Evolutionary conservation across 2,329 filamentous ascomycete species (phyloP).

Genomic region (Aureobasidium mangrovei): DNA sequence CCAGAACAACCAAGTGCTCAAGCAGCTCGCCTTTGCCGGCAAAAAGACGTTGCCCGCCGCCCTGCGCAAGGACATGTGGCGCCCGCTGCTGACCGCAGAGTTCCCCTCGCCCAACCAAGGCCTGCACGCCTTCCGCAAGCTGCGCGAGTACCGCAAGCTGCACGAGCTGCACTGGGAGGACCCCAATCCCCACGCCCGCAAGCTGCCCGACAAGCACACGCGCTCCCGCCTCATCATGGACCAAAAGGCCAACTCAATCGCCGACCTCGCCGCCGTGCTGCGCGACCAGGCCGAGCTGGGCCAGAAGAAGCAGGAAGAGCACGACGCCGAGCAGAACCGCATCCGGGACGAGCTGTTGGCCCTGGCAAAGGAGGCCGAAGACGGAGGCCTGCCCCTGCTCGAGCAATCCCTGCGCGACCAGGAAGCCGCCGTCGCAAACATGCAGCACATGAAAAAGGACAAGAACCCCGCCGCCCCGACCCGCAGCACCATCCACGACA

Average conservation of each 20-base stretch:
- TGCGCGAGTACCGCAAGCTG: constrained; percentile 52
- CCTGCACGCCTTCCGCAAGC: constrained; percentile 46
- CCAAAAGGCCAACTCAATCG: constrained; percentile 54
- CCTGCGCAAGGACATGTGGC: constrained; percentile 56
- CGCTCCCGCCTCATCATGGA: constrained; percentile 48
- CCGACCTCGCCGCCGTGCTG: constrained; percentile 51
- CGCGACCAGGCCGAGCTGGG: constrained; percentile 37
- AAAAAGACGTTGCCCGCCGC: constrained; percentile 52
- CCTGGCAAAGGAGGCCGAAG: constrained; percentile 12
- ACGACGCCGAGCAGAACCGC: constrained; percentile 3
- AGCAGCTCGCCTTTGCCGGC: constrained; percentile 53
- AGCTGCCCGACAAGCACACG: constrained; percentile 27
- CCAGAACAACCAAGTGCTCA: constrained; percentile 44
- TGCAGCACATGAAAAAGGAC: background rate
- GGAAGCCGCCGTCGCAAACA: background rate
- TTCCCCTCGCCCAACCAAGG: constrained; percentile 44
- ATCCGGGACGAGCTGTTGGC: constrained; percentile 9
- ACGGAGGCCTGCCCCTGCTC: constrained; percentile 4
- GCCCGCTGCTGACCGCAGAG: constrained; percentile 49
- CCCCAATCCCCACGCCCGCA: constrained; percentile 8
- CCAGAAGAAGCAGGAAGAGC: background rate
- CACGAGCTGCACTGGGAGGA: constrained; percentile 47
- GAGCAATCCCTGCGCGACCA: constrained; percentile 9
- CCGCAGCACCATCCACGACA: background rate
- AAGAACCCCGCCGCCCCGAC: background rate